phyloP scores from a whole-genome alignment of 352 stramenopile genomes.

The Phytopythium helicoides region DNA sequence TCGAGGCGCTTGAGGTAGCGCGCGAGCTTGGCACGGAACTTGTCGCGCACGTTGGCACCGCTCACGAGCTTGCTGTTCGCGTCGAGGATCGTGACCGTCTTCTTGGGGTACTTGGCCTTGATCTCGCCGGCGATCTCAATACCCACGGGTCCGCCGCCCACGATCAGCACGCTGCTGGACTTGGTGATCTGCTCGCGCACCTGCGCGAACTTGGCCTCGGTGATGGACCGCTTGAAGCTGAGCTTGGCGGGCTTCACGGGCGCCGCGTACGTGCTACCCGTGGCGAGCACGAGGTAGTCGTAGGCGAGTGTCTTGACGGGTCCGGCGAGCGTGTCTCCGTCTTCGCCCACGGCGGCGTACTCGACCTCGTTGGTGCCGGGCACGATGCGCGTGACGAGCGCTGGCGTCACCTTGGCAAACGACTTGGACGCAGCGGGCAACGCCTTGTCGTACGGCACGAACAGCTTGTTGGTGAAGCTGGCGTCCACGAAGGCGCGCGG shows the following conservation, averaged over 20 bases:
- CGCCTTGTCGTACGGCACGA: slow-evolving; percentile 52
- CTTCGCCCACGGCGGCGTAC: slow-evolving; percentile 28
- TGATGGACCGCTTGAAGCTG: slow-evolving; percentile 27
- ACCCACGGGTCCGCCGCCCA: slow-evolving; percentile 57
- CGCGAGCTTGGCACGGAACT: slow-evolving; percentile 42
- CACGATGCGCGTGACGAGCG: slow-evolving; percentile 34
- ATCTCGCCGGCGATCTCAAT: slow-evolving; percentile 65
- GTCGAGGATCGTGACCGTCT: slow-evolving; percentile 59
- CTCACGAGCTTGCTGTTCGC: slow-evolving; percentile 30
- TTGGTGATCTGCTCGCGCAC: slow-evolving; percentile 38
- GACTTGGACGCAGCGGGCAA: slow-evolving; percentile 23
- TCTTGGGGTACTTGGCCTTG: slow-evolving; percentile 45
- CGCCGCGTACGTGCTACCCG: slow-evolving; percentile 51
- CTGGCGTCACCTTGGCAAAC: slow-evolving; percentile 44
- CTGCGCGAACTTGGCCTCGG: slow-evolving; percentile 33
- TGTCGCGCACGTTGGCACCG: slow-evolving; percentile 33
- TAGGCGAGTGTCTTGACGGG: slow-evolving; percentile 36
- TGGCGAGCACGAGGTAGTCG: slow-evolving; percentile 64
- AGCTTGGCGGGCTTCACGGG: slow-evolving; percentile 50
- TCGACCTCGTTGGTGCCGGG: slow-evolving; percentile 32
- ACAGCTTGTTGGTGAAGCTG: slow-evolving; percentile 45
- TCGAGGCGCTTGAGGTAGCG: slow-evolving; percentile 31
- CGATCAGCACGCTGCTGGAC: slow-evolving; percentile 46
- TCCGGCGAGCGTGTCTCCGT: slow-evolving; percentile 21
- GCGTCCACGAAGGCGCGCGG: slow-evolving; percentile 47